Evolutionary conservation across 225 moss, liverwort and hornwort species (phyloP).

Genomic region (Marchantia polymorpha): DNA sequence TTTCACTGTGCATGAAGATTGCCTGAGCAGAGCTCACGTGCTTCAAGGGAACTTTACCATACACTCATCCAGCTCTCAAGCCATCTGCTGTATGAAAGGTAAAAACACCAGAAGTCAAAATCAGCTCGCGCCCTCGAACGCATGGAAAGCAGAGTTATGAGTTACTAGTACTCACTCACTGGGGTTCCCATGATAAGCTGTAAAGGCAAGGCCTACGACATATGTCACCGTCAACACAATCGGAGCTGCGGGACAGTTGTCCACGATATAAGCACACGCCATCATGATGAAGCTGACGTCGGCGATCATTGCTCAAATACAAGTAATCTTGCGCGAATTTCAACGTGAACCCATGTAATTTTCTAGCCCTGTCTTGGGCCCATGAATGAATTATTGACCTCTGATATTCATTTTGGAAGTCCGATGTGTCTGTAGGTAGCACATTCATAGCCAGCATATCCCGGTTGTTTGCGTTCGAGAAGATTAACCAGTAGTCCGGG

Average conservation of each 20-base stretch:
- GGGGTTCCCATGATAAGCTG: background rate
- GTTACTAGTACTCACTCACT: background rate
- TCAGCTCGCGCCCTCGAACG: background rate
- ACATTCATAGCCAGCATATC: too few relatives aligned
- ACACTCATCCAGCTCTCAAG: background rate
- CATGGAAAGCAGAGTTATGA: background rate
- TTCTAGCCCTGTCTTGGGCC: too few relatives aligned
- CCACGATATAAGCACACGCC: constrained; percentile 2
- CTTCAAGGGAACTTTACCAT: background rate
- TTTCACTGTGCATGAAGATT: background rate
- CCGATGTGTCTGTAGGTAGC: too few relatives aligned
- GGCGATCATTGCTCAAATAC: too few relatives aligned
- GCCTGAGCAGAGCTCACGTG: background rate
- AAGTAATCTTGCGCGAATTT: too few relatives aligned
- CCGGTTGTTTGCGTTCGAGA: too few relatives aligned
- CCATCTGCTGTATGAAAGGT: too few relatives aligned
- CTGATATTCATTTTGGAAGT: too few relatives aligned
- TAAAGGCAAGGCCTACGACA: background rate
- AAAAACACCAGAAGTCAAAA: background rate
- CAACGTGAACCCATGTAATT: too few relatives aligned
- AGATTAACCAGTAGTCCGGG: too few relatives aligned
- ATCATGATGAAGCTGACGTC: background rate
- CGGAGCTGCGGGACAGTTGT: constrained; percentile 8
- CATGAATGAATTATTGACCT: too few relatives aligned
- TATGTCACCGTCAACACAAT: background rate